A percentile compares a stretch with the other conserved stretches of the same genome.
These are phyloP conservation scores for Tympanopsis confertula DNA, from an alignment of 2,329 filamentous ascomycete species.

Conservation along the genomic window DNA sequence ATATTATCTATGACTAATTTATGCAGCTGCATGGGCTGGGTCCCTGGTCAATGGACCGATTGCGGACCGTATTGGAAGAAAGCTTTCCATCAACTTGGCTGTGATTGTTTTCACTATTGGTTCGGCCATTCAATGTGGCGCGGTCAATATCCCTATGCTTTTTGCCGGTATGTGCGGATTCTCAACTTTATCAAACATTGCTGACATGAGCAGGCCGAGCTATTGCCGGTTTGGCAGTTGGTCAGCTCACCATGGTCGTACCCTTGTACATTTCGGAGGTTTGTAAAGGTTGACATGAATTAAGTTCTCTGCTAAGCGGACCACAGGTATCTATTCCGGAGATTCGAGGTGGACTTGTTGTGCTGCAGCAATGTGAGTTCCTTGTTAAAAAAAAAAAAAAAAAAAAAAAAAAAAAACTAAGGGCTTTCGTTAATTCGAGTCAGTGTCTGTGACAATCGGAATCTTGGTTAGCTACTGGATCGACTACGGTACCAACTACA, in stretches of 20 bases:
- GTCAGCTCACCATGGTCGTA: slow-evolving; percentile 23
- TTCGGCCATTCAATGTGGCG: slow-evolving; percentile 29
- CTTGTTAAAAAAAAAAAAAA: too few relatives aligned
- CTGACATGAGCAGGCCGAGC: slow-evolving; percentile 18
- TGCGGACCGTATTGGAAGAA: slow-evolving; percentile 19
- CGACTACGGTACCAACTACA: slow-evolving; percentile 25
- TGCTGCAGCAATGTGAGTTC: slow-evolving; percentile 20
- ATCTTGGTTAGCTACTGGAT: slow-evolving; percentile 30
- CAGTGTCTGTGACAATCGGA: slow-evolving; percentile 26
- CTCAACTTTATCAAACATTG: neutral
- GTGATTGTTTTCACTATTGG: slow-evolving; percentile 25
- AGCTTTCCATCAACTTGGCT: slow-evolving; percentile 20
- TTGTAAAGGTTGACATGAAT: too few relatives aligned
- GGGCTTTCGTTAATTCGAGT: slow-evolving; percentile 8
- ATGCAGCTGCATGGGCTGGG: slow-evolving; percentile 31
- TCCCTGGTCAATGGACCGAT: slow-evolving; percentile 29
- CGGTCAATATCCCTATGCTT: slow-evolving; percentile 23
- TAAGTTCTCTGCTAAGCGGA: too few relatives aligned
- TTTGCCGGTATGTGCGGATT: slow-evolving; percentile 11
- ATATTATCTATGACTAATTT: neutral
- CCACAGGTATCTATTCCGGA: slow-evolving; percentile 23
- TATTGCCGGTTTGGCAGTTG: slow-evolving; percentile 30
- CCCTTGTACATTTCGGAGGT: slow-evolving; percentile 33
- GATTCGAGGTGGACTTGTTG: slow-evolving; percentile 33
- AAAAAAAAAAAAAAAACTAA: too few relatives aligned